Evolutionary conservation across 2,329 filamentous ascomycete species (phyloP).

Genomic region (Elsinoe arachidis): DNA sequence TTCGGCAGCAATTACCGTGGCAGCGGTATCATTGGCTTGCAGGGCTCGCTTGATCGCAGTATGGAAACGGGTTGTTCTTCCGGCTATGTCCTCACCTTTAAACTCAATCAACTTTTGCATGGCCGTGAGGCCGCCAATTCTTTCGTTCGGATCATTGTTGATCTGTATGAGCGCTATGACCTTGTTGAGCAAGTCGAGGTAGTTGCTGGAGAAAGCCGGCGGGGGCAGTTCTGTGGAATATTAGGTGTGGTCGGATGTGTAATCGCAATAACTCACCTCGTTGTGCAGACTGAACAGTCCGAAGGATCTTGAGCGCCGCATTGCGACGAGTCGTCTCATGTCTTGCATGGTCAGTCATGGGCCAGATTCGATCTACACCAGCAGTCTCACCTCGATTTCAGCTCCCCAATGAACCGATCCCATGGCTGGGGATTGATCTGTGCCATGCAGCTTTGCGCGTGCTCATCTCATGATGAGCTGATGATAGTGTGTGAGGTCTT

Average conservation of each 20-base stretch:
- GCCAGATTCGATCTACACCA: no score
- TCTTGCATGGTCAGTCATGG: background rate
- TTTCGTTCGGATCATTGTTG: slow-evolving; percentile 77
- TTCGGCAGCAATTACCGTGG: slow-evolving; percentile 82
- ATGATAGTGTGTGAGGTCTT: background rate
- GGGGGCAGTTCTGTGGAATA: slow-evolving; percentile 58
- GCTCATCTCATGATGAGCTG: slow-evolving; percentile 8
- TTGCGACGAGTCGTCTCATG: slow-evolving; percentile 9
- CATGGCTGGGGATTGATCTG: slow-evolving; percentile 8
- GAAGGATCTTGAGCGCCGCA: slow-evolving; percentile 10
- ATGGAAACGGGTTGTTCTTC: slow-evolving; percentile 90
- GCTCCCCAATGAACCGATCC: slow-evolving; percentile 12
- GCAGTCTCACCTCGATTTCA: slow-evolving; percentile 4
- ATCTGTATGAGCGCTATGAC: slow-evolving; percentile 71
- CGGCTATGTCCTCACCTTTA: slow-evolving; percentile 83
- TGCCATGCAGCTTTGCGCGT: slow-evolving; percentile 4
- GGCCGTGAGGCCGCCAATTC: slow-evolving; percentile 83
- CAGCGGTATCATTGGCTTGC: slow-evolving; percentile 79
- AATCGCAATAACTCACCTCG: background rate
- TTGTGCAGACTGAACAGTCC: slow-evolving; percentile 6
- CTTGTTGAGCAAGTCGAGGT: slow-evolving; percentile 53
- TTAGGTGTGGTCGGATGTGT: background rate
- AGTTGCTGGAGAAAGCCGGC: slow-evolving; percentile 67
- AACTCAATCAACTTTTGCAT: slow-evolving; percentile 92
- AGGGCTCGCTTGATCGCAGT: slow-evolving; percentile 82